Base-by-base conservation (phyloP, 2,329 filamentous ascomycete species). In the Aspergillus neoniger region DNA sequence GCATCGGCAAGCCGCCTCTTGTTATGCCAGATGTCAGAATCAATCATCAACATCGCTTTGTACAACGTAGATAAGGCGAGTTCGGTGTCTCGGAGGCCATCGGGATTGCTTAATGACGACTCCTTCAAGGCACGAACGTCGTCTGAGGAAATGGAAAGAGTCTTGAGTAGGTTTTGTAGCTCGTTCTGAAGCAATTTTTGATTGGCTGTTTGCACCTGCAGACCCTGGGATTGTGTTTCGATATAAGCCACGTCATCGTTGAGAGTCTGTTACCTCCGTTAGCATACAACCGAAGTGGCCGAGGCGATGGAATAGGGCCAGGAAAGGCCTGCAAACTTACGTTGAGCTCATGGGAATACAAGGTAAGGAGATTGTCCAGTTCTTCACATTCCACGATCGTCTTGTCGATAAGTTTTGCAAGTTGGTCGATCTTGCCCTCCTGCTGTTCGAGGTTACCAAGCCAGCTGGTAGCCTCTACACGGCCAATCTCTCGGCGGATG, bases 221-320 rank as follows among this genome's bases (percentile, higher is more conserved):
- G 81, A 81, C 95, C 95, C 78, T 99, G 94, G 6, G 92, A 93
- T 76, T 99, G 95, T 2, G 95, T 92, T 79, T 99, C 95, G 65
- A 99, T 98, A 73, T 96, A 98, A 3, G 92, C 89, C 68, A 99
- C 96, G 70, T 99, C 95, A 53, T 98, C 94, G 59, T 93, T 92
- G 30, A 99, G 83, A 52, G 93, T 98, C 90, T 96, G 71, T 25
- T 36, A 62, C 3, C 19, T 19, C 38, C 56, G 57, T 75, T 63
- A 77, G 73, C 65, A 63, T 15, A 38, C 32, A 54, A 43, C 30
- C 28, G 41, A 30, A 6, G 60, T 49, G 25, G 38, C 19, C 17
- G 28, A 52, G 47, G 21, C 38, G 21, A 44, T n/a, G 25, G 25
- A 28, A 28, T 8, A 28, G 25, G 25, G 25, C 25, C 25, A 28